These are phyloP conservation scores for Solanum chaucha DNA, from an alignment of 257 asterid genomes.

Conservation along the genomic window DNA sequence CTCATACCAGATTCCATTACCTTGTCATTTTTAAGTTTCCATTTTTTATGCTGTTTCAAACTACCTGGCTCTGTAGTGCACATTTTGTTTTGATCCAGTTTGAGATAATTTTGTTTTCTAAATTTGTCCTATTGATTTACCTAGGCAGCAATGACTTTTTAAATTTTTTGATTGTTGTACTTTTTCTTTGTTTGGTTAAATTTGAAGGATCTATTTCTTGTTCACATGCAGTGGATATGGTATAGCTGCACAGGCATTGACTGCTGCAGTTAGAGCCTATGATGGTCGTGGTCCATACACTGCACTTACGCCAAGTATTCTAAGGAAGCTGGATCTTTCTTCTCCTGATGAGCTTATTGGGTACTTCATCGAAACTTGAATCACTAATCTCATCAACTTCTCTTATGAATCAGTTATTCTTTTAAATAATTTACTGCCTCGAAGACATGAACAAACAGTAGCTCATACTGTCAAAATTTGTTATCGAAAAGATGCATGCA, in stretches of 20 bases:
- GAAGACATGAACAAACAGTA: neutral
- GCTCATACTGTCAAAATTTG: neutral
- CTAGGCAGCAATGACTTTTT: neutral
- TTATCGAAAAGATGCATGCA: neutral
- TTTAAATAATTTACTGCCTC: neutral
- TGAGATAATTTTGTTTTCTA: neutral
- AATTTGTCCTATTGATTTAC: neutral
- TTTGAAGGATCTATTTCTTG: neutral
- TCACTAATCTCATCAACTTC: neutral
- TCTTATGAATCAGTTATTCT: neutral
- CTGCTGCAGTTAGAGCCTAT: conserved; percentile 70
- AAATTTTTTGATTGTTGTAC: neutral
- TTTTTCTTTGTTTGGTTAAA: neutral
- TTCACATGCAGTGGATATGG: conserved; percentile 71
- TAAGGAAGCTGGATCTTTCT: conserved; percentile 43
- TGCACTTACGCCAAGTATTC: conserved; percentile 35
- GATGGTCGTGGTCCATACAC: conserved; percentile 85
- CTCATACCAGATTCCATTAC: neutral
- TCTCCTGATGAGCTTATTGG: conserved; percentile 85
- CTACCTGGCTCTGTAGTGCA: neutral
- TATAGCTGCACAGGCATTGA: conserved; percentile 76
- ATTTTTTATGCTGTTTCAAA: neutral
- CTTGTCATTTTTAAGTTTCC: neutral
- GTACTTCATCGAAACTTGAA: conserved; percentile 23
- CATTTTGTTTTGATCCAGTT: neutral